Evolutionary conservation across 2,329 filamentous ascomycete species (phyloP).

Genomic region (Zalaria obscura): DNA sequence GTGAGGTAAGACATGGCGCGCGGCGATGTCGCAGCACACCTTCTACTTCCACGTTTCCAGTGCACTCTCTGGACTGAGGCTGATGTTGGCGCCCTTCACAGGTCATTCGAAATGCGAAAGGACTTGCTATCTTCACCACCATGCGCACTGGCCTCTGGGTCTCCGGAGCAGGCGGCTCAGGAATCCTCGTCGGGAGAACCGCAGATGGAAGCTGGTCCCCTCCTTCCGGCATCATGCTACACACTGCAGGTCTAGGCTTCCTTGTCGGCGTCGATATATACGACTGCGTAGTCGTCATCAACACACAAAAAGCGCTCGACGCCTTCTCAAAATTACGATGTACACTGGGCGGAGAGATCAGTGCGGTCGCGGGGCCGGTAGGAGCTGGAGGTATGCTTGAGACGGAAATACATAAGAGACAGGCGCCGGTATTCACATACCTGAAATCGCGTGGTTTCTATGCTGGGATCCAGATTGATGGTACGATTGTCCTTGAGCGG

Average conservation of each 20-base stretch:
- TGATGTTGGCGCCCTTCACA: slow-evolving; percentile 17
- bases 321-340: slow-evolving; percentile 67
- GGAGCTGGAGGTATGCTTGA: slow-evolving; percentile 63
- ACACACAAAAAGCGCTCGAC: slow-evolving; percentile 70
- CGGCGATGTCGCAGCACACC: not conserved
- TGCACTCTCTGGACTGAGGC: too few species aligned
- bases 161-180: slow-evolving; percentile 79
- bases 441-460: slow-evolving; percentile 84
- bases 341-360: slow-evolving; percentile 70
- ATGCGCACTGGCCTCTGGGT: slow-evolving; percentile 91
- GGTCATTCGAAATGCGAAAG: slow-evolving; percentile 80
- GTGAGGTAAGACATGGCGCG: slow-evolving; percentile 24
- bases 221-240: slow-evolving; percentile 78
- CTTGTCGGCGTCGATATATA: slow-evolving; percentile 88
- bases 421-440: slow-evolving; percentile 67
- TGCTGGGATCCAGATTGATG: slow-evolving; percentile 74
- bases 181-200: slow-evolving; percentile 70
- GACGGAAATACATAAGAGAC: slow-evolving; percentile 50
- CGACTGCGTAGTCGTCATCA: slow-evolving; percentile 88
- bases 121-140: slow-evolving; percentile 84
- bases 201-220: slow-evolving; percentile 84
- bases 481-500: slow-evolving; percentile 72
- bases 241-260: slow-evolving; percentile 80
- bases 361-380: slow-evolving; percentile 62
- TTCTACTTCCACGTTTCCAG: too few species aligned